Base-by-base conservation (phyloP, 148 eudicot genomes). In the Rhododendron molle region DNA sequence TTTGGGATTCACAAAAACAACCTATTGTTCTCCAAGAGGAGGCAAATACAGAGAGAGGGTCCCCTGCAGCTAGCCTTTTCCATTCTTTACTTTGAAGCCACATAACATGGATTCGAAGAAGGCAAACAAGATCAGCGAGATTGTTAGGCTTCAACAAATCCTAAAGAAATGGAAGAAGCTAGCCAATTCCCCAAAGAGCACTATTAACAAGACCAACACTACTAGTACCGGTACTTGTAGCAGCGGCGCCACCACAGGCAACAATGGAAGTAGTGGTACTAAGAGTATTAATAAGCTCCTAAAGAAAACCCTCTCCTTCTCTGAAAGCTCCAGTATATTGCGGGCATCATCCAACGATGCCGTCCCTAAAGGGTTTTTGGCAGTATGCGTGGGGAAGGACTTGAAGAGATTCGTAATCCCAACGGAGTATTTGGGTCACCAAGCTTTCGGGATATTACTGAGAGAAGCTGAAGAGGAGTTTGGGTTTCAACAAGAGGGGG, bases 401-500 rank as follows among this genome's bases (percentile, higher is more conserved):
- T 87, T 92, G 21, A 95, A 95, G 84, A 91, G 98, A 79, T 96
- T 88, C 86, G 91, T 92, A 7, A 93, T 96, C 76, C 99, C 99
- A 13, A 96, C 94, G 0, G 92, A 91, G 2, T 94, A 93, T 60
- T 85, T 96, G 76, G 89, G 92, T 9, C 96, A 95, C 86, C 93
- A 90, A 54, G 96, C 94, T 12, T 95, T 96, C 30, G 90, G 92
- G 13, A 83, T 90, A 21, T 80, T 96, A 0, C 89, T 96, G 1
- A 86, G 93, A 86, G 96, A 96, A 87, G 99, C 99, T 3, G 99
- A 96, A 76, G 99, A 96, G 44, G 98, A 96, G 84, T 96, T 96
- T 56, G 99, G 99, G 3, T 96, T 96, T 83, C 95, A 96, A 52
- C 96, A 95, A 87, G 94, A 94, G 46, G 98, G 99, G 0, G 93